Percentiles rank a stretch among this genome's conserved stretches.
These are phyloP conservation scores for Boletus insuetus DNA, from an alignment of 768 basidiomycete genomes.

Conservation along the genomic window DNA sequence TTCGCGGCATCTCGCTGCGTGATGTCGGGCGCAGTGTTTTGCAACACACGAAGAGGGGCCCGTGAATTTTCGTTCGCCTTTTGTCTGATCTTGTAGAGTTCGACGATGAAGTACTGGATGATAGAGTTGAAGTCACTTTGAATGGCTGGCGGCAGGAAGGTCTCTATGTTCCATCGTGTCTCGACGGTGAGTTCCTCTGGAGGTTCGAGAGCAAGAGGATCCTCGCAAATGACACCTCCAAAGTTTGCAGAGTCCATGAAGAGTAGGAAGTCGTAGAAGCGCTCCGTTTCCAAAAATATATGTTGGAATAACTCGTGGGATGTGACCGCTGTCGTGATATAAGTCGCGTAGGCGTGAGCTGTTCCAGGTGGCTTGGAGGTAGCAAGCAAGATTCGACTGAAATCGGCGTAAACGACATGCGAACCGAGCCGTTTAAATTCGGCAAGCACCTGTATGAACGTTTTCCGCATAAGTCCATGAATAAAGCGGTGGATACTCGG, in stretches of 20 bases:
- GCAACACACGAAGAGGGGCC: conserved; percentile 70
- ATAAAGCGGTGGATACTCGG: conserved; percentile 90
- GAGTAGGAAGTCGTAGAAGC: conserved; percentile 90
- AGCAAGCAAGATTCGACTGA: conserved; percentile 83
- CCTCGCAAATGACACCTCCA: conserved; percentile 83
- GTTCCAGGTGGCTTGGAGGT: conserved; percentile 96
- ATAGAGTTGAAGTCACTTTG: conserved; percentile 72
- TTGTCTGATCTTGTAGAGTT: conserved; percentile 74
- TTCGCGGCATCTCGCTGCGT: conserved; percentile 69
- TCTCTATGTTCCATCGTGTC: conserved; percentile 91
- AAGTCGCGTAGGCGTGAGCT: conserved; percentile 93
- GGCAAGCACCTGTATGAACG: conserved; percentile 93
- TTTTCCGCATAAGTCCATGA: conserved; percentile 95
- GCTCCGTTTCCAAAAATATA: conserved; percentile 78
- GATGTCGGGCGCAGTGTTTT: conserved; percentile 59
- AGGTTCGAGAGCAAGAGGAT: conserved; percentile 66
- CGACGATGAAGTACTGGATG: conserved; percentile 81
- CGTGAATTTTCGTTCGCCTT: conserved; percentile 57
- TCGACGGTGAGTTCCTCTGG: conserved; percentile 69
- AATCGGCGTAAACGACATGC: conserved; percentile 90
- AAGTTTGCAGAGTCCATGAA: conserved; percentile 97
- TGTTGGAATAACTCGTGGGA: conserved; percentile 96
- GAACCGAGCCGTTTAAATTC: conserved; percentile 96
- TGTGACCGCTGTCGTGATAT: conserved; percentile 90
- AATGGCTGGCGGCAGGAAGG: conserved; percentile 81